Percentiles rank a stretch among this genome's conserved stretches.
Evolutionary conservation across 2,329 filamentous ascomycete genomes (phyloP).

Genomic region (Claviceps quebecensis): DNA sequence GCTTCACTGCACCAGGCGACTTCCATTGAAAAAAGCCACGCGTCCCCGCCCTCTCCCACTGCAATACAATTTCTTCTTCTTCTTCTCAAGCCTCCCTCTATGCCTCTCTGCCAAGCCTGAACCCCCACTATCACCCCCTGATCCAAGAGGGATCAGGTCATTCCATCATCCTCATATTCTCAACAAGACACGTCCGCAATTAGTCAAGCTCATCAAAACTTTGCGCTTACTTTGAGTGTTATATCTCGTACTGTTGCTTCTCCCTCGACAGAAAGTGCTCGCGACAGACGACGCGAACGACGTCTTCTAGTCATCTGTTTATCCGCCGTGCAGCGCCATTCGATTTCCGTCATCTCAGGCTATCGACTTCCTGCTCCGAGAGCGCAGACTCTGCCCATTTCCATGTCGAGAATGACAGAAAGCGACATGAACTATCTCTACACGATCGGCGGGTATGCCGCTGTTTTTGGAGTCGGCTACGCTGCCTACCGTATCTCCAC

Average conservation of each 20-base stretch:
- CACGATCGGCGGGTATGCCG: conserved; percentile 23
- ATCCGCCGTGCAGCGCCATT: neutral
- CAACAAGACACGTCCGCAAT: neutral
- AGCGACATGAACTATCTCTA: conserved; percentile 20
- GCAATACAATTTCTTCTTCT: neutral
- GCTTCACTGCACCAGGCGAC: neutral
- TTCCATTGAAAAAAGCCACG: neutral
- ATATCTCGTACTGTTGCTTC: neutral
- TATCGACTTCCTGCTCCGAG: neutral
- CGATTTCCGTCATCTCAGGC: neutral
- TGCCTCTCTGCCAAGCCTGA: conserved; percentile 1
- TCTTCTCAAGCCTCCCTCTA: neutral
- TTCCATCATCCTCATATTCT: neutral
- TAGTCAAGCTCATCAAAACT: neutral
- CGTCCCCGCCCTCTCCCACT: neutral
- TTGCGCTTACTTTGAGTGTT: neutral
- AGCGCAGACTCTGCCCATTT: neutral
- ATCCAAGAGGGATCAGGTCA: conserved; percentile 6
- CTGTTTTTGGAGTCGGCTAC: conserved; percentile 23
- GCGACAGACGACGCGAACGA: neutral
- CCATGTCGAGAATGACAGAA: conserved; percentile 17
- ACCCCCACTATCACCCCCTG: conserved; percentile 6
- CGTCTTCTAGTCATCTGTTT: neutral
- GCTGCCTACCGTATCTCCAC: conserved; percentile 22
- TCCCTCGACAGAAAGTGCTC: neutral